Evolutionary conservation across 192 early-diverging fungal species (phyloP).

Genomic region (Backusella liffmaniae): DNA sequence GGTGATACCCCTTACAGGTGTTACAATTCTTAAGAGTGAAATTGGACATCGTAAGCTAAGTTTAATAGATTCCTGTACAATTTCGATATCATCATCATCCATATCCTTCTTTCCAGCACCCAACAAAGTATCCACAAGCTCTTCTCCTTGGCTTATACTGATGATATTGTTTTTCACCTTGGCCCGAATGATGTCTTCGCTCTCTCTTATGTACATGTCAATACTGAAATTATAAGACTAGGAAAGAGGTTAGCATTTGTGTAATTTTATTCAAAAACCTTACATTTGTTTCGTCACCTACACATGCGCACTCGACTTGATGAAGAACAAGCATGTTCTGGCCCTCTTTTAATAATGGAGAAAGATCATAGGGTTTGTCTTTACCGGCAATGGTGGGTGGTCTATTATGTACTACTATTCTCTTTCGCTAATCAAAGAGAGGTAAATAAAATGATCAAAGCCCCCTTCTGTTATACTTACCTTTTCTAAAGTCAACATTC

Average conservation of each 20-base stretch:
- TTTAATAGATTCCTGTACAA: constrained; percentile 8
- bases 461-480: not conserved
- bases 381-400: not conserved
- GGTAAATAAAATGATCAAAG: not conserved
- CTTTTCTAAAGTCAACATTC: not conserved
- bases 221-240: constrained; percentile 13
- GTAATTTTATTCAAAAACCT: not conserved
- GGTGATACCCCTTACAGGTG: constrained; percentile 15
- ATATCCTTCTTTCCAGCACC: not conserved
- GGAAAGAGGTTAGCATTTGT: not conserved
- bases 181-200: not conserved
- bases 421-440: not conserved
- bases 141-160: not conserved
- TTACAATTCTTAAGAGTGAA: constrained; percentile 5
- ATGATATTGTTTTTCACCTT: not conserved
- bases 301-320: constrained; percentile 12
- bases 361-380: constrained; percentile 15
- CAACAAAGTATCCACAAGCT: not conserved
- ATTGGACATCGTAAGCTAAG: constrained; percentile 25
- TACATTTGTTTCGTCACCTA: not conserved
- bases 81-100: constrained; percentile 18
- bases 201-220: not conserved
- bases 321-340: not conserved
- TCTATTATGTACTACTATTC: not conserved
- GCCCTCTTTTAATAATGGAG: not conserved